Evolutionary conservation across 257 asterid species (phyloP).

Genomic region (Vinca minor): DNA sequence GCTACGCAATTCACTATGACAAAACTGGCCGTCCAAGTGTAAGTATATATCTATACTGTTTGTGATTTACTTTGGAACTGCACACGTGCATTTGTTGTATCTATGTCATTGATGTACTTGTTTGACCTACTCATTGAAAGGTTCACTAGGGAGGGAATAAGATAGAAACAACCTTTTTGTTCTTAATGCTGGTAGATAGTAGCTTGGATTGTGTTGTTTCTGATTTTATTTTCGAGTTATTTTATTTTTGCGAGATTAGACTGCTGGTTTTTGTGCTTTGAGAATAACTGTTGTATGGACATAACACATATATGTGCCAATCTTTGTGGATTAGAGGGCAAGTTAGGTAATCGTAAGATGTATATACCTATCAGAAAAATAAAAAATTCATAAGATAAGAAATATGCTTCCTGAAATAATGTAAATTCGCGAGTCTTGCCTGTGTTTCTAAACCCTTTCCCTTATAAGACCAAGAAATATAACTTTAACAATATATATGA

Average conservation of each 20-base stretch:
- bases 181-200: background rate
- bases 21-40: conserved; percentile 85
- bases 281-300: no score
- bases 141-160: background rate
- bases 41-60: conserved; percentile 25
- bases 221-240: background rate
- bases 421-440: no score
- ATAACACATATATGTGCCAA: no score
- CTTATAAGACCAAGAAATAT: no score
- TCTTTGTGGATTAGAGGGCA: no score
- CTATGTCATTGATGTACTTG: background rate
- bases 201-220: no score
- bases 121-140: background rate
- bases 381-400: no score
- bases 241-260: background rate
- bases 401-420: no score
- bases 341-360: no score
- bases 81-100: background rate
- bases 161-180: background rate
- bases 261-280: background rate
- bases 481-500: no score
- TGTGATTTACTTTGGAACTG: background rate
- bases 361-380: no score
- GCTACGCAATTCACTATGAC: conserved; percentile 79
- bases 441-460: no score